phyloP scores from a whole-genome alignment of 768 basidiomycete species.

The Tricholoma hemisulphureum region DNA sequence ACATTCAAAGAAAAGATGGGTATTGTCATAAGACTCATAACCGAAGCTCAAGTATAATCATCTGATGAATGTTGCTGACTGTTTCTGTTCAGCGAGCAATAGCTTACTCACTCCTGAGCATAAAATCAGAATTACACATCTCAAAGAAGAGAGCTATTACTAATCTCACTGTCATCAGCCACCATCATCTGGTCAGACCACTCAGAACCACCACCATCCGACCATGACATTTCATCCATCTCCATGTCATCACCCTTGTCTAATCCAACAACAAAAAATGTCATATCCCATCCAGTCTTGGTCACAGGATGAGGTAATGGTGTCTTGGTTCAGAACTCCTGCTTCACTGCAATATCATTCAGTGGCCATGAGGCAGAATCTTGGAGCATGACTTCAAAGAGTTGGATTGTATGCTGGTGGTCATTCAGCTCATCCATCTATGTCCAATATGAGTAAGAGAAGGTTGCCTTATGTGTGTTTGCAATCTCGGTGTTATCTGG shows the following conservation, averaged over 20 bases:
- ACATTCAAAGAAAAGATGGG: no score
- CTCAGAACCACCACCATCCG: no score
- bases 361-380: neutral
- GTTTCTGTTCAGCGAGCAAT: neutral
- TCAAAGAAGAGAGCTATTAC: neutral
- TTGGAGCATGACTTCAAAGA: neutral
- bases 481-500: neutral
- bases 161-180: no score
- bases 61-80: neutral
- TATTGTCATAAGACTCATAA: no score
- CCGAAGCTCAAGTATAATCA: neutral
- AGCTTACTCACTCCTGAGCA: neutral
- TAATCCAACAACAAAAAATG: no score
- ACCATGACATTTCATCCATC: no score
- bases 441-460: neutral
- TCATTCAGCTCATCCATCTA: neutral
- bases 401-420: neutral
- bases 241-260: no score
- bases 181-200: no score
- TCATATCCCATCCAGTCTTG: neutral
- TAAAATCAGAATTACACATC: neutral
- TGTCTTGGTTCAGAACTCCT: neutral
- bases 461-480: neutral
- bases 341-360: neutral
- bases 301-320: neutral